Base-by-base conservation (phyloP, 805 yeast genomes). In the Schizosaccharomyces lindneri region DNA sequence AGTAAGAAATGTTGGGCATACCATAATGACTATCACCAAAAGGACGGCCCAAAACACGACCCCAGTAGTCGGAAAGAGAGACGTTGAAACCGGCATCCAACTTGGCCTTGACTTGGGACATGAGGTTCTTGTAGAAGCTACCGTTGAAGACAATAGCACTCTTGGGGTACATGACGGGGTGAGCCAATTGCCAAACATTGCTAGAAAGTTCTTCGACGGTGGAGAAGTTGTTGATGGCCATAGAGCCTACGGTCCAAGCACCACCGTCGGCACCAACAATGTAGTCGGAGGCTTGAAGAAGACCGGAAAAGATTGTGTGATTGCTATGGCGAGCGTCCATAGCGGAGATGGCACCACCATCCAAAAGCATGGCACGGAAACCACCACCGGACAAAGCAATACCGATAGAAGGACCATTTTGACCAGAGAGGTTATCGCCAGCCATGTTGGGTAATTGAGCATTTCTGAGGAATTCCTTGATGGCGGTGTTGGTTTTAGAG, bases 381-480 rank as follows among this genome's bases (percentile, higher is more conserved):
- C 97, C 97, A 67, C 97, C 97, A 57, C 96, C 96, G 21, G 87
- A 80, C 66, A 82, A 81, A 4, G 87, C 82, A 17, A 73, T 64
- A 15, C 75, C 77, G 51, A 71, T 29, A 21, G 36, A 21, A 51
- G 57, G 57, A 24, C 57, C 57, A 4, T 51, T 29, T 17, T 17
- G n/a, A 13, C 57, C 48, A 4, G 39, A 24, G 11, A 57, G 43
- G 36, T 5, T 36, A 57, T 57, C 60, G 43, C 48, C 31, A 57
- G 27, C 36, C 43, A 57, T 21, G n/a, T 41, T 24, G 27, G 60
- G 48, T 41, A 57, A 19, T n/a, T 21, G 17, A 17, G 60, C 60
- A 29, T 51, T 51, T 9, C 13, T 21, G 15, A 51, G 36, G 39
- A 24, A 51, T 2, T 51, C 36, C 39, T 51, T 51, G 39, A 51